Evolutionary conservation across 805 yeast species (phyloP), one percentile per base, ranked within the genome.

Genomic region (Candida oleophila): DNA sequence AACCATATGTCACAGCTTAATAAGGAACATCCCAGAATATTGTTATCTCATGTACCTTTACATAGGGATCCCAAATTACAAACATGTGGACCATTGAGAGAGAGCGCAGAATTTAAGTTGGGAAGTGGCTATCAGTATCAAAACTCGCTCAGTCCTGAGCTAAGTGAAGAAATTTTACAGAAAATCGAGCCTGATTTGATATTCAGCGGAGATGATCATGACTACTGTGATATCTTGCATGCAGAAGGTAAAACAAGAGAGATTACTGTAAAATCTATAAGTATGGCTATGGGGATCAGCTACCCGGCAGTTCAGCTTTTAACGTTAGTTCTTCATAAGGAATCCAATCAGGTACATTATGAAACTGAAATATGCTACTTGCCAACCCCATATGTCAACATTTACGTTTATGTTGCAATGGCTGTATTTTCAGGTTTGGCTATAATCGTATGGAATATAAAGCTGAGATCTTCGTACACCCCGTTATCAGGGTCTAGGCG

Each of bases 151-250:
- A 83, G 80, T 39, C 68, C 76, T 12, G 77, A 74, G 3, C 57
- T 85, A 4, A 72, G 94, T 0, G 70, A 77, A 21, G 76, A 79
- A 25, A 73, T 94, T 3, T 64, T 94, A 37, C 56, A 72, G 4
- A 69, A 68, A 11, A 62, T 92, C 0, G 65, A 76, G 40, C 99
- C 99, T 0, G 70, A 72, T 18, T 62, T 84, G 7, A 74, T 87
- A 2, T 88, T 89, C 59, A 80, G 95, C 2, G 99, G 99, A 1
- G 99, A 94, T 61, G 99, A 94, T 62, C 99, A 94, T 66, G 99
- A 94, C 61, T 90, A 89, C 55, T 94, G 99, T 65, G 89, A 86
- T 52, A 76, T 85, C 20, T 65, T 66, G 14, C 98, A 92, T 61
- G 54, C 57, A 2, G 46, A 32, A 4, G 43, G 42, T 3, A 20